Conservation (phyloP, 1,139 yeast species). For the Meyerozyma guilliermondii region DNA sequence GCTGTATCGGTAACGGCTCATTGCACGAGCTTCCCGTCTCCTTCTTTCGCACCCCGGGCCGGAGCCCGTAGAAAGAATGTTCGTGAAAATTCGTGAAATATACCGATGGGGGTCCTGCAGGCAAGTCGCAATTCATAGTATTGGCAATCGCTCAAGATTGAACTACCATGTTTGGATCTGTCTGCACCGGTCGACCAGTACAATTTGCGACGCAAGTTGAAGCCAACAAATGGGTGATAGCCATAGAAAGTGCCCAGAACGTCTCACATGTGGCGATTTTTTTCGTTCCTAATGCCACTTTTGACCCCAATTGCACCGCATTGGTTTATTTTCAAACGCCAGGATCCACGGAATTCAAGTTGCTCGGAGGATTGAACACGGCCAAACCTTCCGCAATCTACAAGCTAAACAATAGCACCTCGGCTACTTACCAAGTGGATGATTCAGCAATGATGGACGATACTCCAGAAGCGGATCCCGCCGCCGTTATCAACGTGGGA, state of each 20-base stretch:
- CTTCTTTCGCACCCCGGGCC: slow-evolving; percentile 2
- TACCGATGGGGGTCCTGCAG: neutral
- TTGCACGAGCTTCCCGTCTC: slow-evolving; percentile 2
- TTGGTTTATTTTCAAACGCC: slow-evolving; percentile 87
- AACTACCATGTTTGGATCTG: slow-evolving; percentile 46
- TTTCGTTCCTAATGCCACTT: slow-evolving; percentile 60
- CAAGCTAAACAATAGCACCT: slow-evolving; percentile 51
- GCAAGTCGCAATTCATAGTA: neutral
- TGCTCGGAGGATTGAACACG: slow-evolving; percentile 72
- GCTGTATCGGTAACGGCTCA: slow-evolving; percentile 46
- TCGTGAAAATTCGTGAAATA: neutral
- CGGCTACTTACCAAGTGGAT: slow-evolving; percentile 15
- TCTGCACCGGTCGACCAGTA: slow-evolving; percentile 54
- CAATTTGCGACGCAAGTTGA: slow-evolving; percentile 60
- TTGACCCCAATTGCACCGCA: slow-evolving; percentile 71
- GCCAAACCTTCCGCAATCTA: slow-evolving; percentile 89
- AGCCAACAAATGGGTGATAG: slow-evolving; percentile 55
- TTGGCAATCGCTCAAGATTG: neutral
- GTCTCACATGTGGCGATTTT: slow-evolving; percentile 74
- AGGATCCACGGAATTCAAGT: slow-evolving; percentile 56
- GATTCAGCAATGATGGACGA: slow-evolving; percentile 37
- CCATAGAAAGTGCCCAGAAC: slow-evolving; percentile 55
- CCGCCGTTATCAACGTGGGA: slow-evolving; percentile 56
- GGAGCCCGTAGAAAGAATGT: slow-evolving; percentile 1
- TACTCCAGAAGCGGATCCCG: slow-evolving; percentile 19